Conservation (phyloP, 331 rosid genomes). For the Pyracantha coccinea region DNA sequence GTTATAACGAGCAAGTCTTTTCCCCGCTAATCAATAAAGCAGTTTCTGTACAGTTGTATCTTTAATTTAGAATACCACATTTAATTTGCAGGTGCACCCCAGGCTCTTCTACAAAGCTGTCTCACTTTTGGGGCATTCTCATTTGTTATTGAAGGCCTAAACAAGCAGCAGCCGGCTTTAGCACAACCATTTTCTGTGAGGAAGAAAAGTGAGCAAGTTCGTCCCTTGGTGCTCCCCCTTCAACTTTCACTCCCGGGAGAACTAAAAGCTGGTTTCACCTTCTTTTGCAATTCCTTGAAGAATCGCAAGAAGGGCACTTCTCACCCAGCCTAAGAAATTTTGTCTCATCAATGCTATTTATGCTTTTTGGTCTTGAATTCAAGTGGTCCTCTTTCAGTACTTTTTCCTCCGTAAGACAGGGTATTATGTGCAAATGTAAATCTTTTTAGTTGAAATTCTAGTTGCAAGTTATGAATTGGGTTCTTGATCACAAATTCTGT, state of each 20-base stretch:
- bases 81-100: slow-evolving; percentile 77
- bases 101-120: slow-evolving; percentile 88
- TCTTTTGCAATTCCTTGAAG: slow-evolving; percentile 58
- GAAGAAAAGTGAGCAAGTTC: slow-evolving; percentile 27
- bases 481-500: not conserved
- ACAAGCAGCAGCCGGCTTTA: slow-evolving; percentile 90
- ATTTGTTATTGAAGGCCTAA: slow-evolving; percentile 74
- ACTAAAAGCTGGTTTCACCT: slow-evolving; percentile 61
- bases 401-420: not conserved
- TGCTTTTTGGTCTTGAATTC: not conserved
- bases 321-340: slow-evolving; percentile 29
- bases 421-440: slow-evolving; percentile 13
- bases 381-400: not conserved
- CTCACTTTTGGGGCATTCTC: slow-evolving; percentile 96
- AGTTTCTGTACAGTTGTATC: not conserved
- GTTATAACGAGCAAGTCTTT: not conserved
- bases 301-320: slow-evolving; percentile 36
- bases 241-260: slow-evolving; percentile 80
- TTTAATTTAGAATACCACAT: not conserved
- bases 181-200: slow-evolving; percentile 51
- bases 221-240: slow-evolving; percentile 52
- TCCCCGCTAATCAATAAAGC: not conserved
- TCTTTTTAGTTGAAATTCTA: slow-evolving; percentile 2
- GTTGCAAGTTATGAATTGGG: not conserved
- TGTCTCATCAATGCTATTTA: not conserved